Percentiles rank a stretch among this genome's conserved stretches.
Evolutionary conservation across 2,329 filamentous ascomycete genomes (phyloP).

Genomic region (Pseudogymnoascus sp.): DNA sequence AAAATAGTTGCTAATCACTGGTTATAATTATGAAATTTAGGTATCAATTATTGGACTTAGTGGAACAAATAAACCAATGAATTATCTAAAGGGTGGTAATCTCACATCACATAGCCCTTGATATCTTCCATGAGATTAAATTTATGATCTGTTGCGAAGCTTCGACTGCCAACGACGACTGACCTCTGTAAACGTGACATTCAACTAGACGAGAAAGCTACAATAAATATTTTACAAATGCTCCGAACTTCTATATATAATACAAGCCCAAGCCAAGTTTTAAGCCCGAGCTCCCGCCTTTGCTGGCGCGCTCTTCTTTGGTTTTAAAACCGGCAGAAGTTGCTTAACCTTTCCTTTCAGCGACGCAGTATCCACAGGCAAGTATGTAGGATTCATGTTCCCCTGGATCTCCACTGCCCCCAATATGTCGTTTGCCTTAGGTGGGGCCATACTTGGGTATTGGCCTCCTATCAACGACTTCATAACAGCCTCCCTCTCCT

Average conservation of each 20-base stretch:
- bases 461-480: slow-evolving; percentile 24
- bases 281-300: background rate
- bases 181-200: background rate
- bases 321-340: slow-evolving; percentile 18
- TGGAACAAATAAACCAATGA: background rate
- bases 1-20: background rate
- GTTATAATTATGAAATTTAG: background rate
- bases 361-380: slow-evolving; percentile 21
- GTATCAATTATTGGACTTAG: background rate
- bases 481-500: slow-evolving; percentile 6
- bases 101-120: background rate
- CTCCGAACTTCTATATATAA: slow-evolving; percentile 8
- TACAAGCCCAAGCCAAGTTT: background rate
- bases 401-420: slow-evolving; percentile 19
- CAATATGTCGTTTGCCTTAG: slow-evolving; percentile 17
- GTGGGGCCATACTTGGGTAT: slow-evolving; percentile 19
- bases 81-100: background rate
- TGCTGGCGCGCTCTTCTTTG: background rate
- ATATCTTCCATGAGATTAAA: background rate
- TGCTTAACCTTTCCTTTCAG: slow-evolving; percentile 23
- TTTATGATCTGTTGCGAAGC: background rate
- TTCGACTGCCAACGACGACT: background rate
- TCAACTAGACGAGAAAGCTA: background rate
- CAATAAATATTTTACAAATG: slow-evolving; percentile 4
- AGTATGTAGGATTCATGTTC: slow-evolving; percentile 26